Percentiles rank a stretch among this genome's conserved stretches.
Evolutionary conservation across 1,139 yeast genomes (phyloP).

Genomic region (Yarrowia galli): DNA sequence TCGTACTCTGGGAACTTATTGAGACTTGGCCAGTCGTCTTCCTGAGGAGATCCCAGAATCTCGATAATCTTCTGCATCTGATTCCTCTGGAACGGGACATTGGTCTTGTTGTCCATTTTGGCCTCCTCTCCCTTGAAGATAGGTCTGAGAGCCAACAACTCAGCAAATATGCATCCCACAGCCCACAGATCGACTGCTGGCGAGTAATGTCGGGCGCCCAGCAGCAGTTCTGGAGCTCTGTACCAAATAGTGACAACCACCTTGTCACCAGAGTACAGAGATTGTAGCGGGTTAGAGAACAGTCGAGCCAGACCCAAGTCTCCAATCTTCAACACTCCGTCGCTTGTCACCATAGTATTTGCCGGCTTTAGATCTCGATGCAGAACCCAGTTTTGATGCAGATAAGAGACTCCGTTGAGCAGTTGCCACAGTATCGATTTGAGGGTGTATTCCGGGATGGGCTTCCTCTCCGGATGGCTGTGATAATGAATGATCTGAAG

Average conservation of each 20-base stretch:
- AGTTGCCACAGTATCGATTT: slow-evolving; percentile 93
- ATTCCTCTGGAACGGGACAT: slow-evolving; percentile 91
- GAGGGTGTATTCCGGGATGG: slow-evolving; percentile 77
- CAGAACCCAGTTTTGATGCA: slow-evolving; percentile 94
- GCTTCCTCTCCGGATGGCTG: slow-evolving; percentile 83
- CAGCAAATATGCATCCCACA: slow-evolving; percentile 95
- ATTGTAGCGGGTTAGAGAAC: slow-evolving; percentile 87
- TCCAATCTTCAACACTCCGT: slow-evolving; percentile 92
- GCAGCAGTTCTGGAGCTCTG: slow-evolving; percentile 88
- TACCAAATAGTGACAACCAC: slow-evolving; percentile 99
- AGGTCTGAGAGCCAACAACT: slow-evolving; percentile 84
- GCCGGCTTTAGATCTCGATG: slow-evolving; percentile 98
- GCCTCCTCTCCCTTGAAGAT: slow-evolving; percentile 98
- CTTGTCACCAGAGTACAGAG: slow-evolving; percentile 91
- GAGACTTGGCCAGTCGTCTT: slow-evolving; percentile 76
- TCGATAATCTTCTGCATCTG: slow-evolving; percentile 91
- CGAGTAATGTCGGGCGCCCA: slow-evolving; percentile 93
- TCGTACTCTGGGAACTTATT: slow-evolving; percentile 84
- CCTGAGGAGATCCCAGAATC: slow-evolving; percentile 85
- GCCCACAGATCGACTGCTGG: slow-evolving; percentile 98
- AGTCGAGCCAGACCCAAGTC: slow-evolving; percentile 94
- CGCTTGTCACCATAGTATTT: slow-evolving; percentile 90
- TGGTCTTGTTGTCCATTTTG: slow-evolving; percentile 82
- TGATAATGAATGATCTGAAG: slow-evolving; percentile 93
- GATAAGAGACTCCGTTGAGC: slow-evolving; percentile 84